Percentiles rank a stretch among this genome's conserved stretches.
Evolutionary conservation across 148 eudicot genomes (phyloP).

Genomic region (Rhododendron vialii): DNA sequence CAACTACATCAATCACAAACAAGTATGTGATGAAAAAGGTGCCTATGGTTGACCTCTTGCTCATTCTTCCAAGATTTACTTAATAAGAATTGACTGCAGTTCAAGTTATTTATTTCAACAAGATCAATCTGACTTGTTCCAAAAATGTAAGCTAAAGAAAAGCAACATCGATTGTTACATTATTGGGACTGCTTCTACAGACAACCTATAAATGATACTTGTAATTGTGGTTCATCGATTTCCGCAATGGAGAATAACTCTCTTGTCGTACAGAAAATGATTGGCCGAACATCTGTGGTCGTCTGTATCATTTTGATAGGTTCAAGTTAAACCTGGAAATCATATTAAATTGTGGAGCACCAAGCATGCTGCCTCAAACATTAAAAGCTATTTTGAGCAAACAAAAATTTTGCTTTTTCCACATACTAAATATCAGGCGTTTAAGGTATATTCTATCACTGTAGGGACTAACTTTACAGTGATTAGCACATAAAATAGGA

Average conservation of each 20-base stretch:
- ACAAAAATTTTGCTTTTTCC: neutral
- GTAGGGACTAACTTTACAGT: neutral
- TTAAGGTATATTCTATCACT: neutral
- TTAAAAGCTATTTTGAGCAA: neutral
- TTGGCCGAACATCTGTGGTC: neutral
- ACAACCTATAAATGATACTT: neutral
- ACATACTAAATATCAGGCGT: neutral
- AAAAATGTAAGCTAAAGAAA: neutral
- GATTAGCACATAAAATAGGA: neutral
- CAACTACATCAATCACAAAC: neutral
- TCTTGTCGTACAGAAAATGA: neutral
- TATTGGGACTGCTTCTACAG: neutral
- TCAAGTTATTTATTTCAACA: neutral
- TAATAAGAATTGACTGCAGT: neutral
- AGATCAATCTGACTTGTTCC: neutral
- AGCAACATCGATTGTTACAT: neutral
- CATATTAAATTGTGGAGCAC: neutral
- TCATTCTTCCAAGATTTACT: neutral
- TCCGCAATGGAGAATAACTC: neutral
- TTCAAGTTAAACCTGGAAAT: neutral
- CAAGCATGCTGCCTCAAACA: neutral
- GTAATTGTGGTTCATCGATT: neutral
- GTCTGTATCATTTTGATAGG: neutral
- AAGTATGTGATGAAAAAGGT: neutral
- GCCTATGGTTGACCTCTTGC: neutral